These are phyloP conservation scores for Venturia asperata DNA, from an alignment of 2,329 filamentous ascomycete genomes.

Conservation along the genomic window DNA sequence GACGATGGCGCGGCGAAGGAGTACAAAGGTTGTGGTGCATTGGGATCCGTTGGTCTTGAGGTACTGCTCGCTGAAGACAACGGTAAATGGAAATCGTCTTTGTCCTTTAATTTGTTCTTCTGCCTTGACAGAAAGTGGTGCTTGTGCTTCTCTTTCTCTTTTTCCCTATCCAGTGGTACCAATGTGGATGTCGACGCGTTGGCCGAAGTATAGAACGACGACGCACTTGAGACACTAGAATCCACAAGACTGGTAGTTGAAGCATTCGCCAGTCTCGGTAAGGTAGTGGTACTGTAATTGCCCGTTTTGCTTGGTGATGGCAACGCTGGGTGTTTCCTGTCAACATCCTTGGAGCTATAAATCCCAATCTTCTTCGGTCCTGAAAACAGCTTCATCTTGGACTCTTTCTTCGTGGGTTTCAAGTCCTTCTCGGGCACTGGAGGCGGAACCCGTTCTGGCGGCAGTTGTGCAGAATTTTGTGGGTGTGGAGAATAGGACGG, in stretches of 20 bases:
- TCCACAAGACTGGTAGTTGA: conserved; percentile 65
- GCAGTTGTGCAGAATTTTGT: conserved; percentile 28
- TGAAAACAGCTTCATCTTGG: conserved; percentile 76
- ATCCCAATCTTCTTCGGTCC: conserved; percentile 68
- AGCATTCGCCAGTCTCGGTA: conserved; percentile 59
- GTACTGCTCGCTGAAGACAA: conserved; percentile 71
- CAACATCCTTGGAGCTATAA: conserved; percentile 55
- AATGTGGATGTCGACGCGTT: conserved; percentile 74
- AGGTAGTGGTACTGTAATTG: conserved; percentile 50
- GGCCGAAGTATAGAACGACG: conserved; percentile 63
- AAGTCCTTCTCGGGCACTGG: conserved; percentile 48
- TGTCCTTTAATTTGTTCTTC: conserved; percentile 67
- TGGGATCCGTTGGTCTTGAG: conserved; percentile 67
- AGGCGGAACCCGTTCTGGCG: conserved; percentile 24
- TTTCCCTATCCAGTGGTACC: conserved; percentile 51
- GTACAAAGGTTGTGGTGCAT: conserved; percentile 67
- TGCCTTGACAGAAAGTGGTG: conserved; percentile 74
- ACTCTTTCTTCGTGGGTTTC: conserved; percentile 59
- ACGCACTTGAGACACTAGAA: conserved; percentile 42
- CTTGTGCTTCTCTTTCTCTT: conserved; percentile 60
- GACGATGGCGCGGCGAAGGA: conserved; percentile 70
- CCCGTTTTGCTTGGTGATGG: conserved; percentile 67
- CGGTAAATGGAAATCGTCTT: conserved; percentile 62
- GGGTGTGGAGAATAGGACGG: conserved; percentile 38
- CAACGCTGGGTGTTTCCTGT: conserved; percentile 55